Base-by-base conservation (phyloP, 2,329 filamentous ascomycete species). In the Phaeoacremonium minimum region DNA sequence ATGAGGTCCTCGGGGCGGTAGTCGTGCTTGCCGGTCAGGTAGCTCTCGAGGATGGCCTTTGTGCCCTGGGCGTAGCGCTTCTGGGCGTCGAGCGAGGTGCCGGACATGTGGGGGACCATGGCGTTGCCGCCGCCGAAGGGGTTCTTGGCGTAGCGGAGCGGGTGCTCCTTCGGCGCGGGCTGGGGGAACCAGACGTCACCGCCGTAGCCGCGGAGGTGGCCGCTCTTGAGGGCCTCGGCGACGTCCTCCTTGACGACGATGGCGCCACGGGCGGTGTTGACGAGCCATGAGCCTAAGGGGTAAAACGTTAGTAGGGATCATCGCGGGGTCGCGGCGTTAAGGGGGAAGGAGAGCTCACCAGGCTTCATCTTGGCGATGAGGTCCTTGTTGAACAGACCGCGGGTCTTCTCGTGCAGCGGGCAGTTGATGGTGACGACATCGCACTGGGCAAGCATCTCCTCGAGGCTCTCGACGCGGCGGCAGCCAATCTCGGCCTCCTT, bases 211-310 rank as follows among this genome's bases (percentile, higher is more conserved):
- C 85, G 83, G 58, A 94, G 85, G 66, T 97, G 90, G 56, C 93
- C 93, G 20, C 75, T 79, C 75, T 91, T 88, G 63, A 98, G 80
- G 33, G 93, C 93, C 18, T 85, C 90, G 46, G 93, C 93, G 39
- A 98, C 93, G 53, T 97, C 93, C 71, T 97, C 91, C 81, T 97
- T 97, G 71, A 97, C 91, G 53, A 98, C 90, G 61, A 98, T 98
- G 66, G 93, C 93, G 57, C 93, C 93, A 64, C 93, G 93, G 52
- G 93, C 93, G 20, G 93, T 98, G 84, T 98, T 98, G 73, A 98
- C 73, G 61, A 98, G 85, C 87, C 93, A 97, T 28, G 89, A 85
- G 56, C 89, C 85, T 85, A 26, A 32, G n/a, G 28, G 14, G 14
- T 28, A 7, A 16, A 16, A 33, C 6, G 30, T 19, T 15, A 34